Conservation (phyloP, 352 stramenopile genomes). For the Phytophthora boehmeriae region DNA sequence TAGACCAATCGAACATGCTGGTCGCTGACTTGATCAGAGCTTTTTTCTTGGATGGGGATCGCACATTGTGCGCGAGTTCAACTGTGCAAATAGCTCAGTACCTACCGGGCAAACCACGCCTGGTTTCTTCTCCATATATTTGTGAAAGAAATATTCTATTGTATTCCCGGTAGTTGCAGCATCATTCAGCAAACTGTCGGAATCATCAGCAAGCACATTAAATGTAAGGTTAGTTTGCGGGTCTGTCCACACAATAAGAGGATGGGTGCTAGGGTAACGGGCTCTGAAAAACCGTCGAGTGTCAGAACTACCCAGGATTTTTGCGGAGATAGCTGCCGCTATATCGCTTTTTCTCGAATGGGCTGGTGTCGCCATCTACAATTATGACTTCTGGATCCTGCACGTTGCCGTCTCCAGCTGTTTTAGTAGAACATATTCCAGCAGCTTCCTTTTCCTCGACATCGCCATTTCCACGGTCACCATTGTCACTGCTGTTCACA, state of each 20-base stretch:
- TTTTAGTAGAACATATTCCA: background rate
- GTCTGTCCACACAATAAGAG: background rate
- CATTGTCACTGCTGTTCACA: background rate
- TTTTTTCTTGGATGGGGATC: slow-evolving; percentile 1
- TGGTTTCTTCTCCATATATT: background rate
- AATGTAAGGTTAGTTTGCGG: background rate
- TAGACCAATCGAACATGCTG: background rate
- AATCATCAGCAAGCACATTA: background rate
- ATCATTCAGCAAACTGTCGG: background rate
- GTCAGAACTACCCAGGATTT: background rate
- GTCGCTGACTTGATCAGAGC: background rate
- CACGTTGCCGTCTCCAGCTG: background rate
- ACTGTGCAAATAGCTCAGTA: background rate
- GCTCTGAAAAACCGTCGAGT: background rate
- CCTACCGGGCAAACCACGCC: background rate
- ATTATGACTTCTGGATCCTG: background rate
- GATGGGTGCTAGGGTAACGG: background rate
- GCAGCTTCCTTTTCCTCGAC: background rate
- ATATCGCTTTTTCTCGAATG: background rate
- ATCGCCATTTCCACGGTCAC: background rate
- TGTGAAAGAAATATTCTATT: background rate
- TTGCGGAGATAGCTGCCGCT: background rate
- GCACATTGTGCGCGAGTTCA: background rate
- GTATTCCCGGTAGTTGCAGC: background rate
- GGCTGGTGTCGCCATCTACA: background rate